A percentile compares a stretch with the other conserved stretches of the same genome.
These are phyloP conservation scores for Penicillium sp. DNA, from an alignment of 2,329 filamentous ascomycete genomes.

Conservation along the genomic window DNA sequence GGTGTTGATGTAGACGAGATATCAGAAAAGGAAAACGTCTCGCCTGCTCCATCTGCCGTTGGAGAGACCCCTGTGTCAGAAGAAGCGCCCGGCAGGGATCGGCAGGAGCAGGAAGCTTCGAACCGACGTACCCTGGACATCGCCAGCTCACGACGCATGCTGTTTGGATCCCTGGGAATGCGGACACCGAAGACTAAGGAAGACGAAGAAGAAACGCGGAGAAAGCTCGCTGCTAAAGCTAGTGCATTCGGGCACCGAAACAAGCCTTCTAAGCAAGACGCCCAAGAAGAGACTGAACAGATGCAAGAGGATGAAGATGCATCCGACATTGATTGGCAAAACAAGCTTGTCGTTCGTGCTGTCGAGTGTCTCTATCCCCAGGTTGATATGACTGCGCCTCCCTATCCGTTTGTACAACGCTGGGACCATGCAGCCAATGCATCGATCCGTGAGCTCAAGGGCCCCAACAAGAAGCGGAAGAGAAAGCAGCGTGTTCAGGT, in stretches of 20 bases:
- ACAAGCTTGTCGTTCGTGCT: constrained; percentile 70
- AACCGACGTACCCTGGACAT: constrained; percentile 53
- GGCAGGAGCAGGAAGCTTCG: constrained; percentile 15
- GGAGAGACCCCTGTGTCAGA: constrained; percentile 11
- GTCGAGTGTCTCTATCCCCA: constrained; percentile 79
- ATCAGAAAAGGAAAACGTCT: constrained; percentile 32
- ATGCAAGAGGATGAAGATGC: constrained; percentile 37
- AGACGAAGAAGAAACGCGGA: constrained; percentile 63
- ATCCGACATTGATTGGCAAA: constrained; percentile 66
- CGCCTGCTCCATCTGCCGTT: constrained; percentile 15
- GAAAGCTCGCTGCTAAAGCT: constrained; percentile 57
- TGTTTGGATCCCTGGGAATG: constrained; percentile 71
- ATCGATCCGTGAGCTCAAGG: constrained; percentile 41
- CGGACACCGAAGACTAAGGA: constrained; percentile 65
- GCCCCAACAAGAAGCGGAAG: constrained; percentile 37
- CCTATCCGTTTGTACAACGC: constrained; percentile 84
- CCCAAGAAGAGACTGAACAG: not conserved
- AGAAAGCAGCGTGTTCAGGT: constrained; percentile 54
- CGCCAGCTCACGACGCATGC: constrained; percentile 62
- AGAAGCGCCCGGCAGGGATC: constrained; percentile 10
- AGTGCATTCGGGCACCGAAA: constrained; percentile 22
- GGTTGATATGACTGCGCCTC: constrained; percentile 68
- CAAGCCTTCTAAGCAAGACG: not conserved
- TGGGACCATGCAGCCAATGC: constrained; percentile 76
- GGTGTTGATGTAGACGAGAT: constrained; percentile 49